Evolutionary conservation across 306 rosid species (phyloP).

Genomic region (Quercus engelmannii): DNA sequence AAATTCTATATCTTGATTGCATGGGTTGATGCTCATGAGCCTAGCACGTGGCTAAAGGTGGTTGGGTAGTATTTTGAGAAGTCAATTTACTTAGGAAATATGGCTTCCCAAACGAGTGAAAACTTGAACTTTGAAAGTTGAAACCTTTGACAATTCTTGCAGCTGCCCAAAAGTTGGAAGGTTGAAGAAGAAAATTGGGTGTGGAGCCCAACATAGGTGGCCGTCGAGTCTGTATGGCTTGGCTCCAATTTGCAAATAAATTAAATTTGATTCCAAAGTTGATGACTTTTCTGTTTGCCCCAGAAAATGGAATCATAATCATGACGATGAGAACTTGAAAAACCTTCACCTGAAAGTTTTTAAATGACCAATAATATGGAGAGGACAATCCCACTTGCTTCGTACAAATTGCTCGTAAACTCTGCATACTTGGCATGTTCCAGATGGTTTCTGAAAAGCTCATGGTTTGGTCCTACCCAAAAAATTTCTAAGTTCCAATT

Average conservation of each 20-base stretch:
- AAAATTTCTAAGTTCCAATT: not conserved
- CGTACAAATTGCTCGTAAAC: not conserved
- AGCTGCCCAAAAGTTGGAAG: not conserved
- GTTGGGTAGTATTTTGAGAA: not conserved
- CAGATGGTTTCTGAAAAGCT: not conserved
- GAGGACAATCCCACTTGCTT: not conserved
- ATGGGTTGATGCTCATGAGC: not conserved
- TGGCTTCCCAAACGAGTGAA: not conserved
- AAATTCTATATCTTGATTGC: not conserved
- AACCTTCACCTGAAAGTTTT: not conserved
- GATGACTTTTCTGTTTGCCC: conserved; percentile 31
- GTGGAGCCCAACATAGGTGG: conserved; percentile 35
- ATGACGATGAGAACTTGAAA: conserved; percentile 15
- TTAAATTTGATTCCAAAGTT: conserved; percentile 14
- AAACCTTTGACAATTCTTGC: not conserved
- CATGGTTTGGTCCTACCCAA: not conserved
- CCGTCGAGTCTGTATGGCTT: not conserved
- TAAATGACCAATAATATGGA: not conserved
- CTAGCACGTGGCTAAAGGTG: not conserved
- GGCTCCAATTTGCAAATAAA: conserved; percentile 6
- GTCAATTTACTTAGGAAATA: not conserved
- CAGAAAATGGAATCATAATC: conserved; percentile 39
- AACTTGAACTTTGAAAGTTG: not conserved
- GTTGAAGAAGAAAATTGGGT: not conserved
- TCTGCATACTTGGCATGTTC: too few relatives aligned